These are phyloP conservation scores for Cercis canadensis DNA, from an alignment of 306 rosid species.

Conservation along the genomic window DNA sequence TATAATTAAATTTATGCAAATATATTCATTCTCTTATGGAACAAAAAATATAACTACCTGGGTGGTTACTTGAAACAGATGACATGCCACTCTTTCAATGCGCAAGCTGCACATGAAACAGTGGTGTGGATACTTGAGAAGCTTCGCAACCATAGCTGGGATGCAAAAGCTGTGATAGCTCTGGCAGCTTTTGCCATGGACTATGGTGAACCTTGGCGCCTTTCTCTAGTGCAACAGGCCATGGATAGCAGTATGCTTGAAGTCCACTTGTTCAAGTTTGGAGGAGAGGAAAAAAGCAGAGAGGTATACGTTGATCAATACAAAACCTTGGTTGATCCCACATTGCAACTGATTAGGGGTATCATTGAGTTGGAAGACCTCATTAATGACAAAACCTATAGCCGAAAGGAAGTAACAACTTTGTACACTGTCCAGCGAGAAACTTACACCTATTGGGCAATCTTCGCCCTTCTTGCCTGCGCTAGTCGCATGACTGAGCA, in stretches of 20 bases:
- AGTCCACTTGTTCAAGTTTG: conserved; percentile 17
- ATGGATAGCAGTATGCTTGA: neutral
- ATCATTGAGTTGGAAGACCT: conserved; percentile 38
- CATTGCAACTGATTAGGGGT: conserved; percentile 40
- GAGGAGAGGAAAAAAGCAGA: conserved; percentile 13
- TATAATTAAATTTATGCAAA: too few species aligned
- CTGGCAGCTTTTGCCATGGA: conserved; percentile 59
- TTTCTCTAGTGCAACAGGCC: conserved; percentile 35
- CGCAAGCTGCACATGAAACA: conserved; percentile 33
- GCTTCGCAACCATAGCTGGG: conserved; percentile 53
- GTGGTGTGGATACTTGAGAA: conserved; percentile 46
- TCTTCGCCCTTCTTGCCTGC: conserved; percentile 51
- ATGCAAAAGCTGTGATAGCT: conserved; percentile 59
- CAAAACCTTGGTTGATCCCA: conserved; percentile 42
- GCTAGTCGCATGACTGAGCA: conserved; percentile 27
- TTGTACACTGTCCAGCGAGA: conserved; percentile 40
- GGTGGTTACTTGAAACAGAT: neutral
- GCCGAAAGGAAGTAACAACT: conserved; percentile 36
- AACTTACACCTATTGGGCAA: conserved; percentile 53
- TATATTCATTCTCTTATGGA: too few species aligned
- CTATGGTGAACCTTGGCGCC: conserved; percentile 59
- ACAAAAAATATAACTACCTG: too few species aligned
- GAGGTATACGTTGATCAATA: conserved; percentile 35
- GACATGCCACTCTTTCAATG: conserved; percentile 13
- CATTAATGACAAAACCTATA: neutral